Conservation (phyloP, 345 rosid genomes). For the Eutrema yunnanense region DNA sequence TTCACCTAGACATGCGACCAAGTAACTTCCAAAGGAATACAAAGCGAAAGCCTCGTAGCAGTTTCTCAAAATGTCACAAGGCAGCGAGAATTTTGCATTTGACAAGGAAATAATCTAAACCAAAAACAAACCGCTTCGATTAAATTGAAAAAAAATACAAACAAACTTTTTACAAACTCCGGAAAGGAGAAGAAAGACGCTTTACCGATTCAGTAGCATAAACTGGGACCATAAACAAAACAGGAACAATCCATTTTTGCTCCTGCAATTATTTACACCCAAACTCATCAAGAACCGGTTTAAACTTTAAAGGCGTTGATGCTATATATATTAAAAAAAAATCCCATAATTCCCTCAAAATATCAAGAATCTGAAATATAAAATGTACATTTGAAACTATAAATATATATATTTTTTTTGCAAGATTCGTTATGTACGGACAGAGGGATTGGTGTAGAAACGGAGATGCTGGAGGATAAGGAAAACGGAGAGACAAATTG, state of each 20-base stretch:
- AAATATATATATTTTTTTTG: no score
- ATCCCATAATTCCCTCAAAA: background rate
- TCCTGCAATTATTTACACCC: slow-evolving; percentile 39
- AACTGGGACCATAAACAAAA: slow-evolving; percentile 83
- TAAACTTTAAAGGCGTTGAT: background rate
- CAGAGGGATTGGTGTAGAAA: slow-evolving; percentile 69
- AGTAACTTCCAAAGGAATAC: slow-evolving; percentile 81
- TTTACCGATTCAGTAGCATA: slow-evolving; percentile 85
- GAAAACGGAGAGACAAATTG: slow-evolving; percentile 45
- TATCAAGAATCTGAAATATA: background rate
- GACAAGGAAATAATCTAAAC: slow-evolving; percentile 57
- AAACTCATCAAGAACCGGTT: background rate
- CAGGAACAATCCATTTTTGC: slow-evolving; percentile 81
- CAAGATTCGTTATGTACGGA: slow-evolving; percentile 14
- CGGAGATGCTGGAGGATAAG: slow-evolving; percentile 70
- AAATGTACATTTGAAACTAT: background rate
- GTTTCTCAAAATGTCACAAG: slow-evolving; percentile 77
- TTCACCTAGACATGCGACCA: slow-evolving; percentile 88
- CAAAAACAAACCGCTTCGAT: background rate
- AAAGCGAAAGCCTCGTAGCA: slow-evolving; percentile 90
- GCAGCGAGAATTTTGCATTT: slow-evolving; percentile 53
- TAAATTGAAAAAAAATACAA: background rate
- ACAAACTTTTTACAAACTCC: background rate
- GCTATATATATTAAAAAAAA: background rate
- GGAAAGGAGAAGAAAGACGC: background rate